Evolutionary conservation across 2,329 filamentous ascomycete species (phyloP).

Genomic region (Apiospora hydei): DNA sequence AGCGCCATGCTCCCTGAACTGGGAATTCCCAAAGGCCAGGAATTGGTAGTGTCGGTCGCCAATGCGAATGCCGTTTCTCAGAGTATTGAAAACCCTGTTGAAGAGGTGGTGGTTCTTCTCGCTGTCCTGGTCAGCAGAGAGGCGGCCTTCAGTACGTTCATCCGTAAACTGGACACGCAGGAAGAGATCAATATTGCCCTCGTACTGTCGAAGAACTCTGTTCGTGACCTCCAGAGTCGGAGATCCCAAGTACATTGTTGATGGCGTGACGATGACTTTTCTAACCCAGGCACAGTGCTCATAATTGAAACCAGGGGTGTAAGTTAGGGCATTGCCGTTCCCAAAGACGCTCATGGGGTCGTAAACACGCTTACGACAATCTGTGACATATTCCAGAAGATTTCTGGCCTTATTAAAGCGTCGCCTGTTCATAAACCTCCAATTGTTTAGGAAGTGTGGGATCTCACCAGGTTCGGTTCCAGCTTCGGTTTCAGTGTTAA

Average conservation of each 20-base stretch:
- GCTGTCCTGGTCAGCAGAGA: constrained; percentile 61
- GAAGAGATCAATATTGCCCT: constrained; percentile 76
- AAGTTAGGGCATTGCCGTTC: constrained; percentile 56
- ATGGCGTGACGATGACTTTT: constrained; percentile 83
- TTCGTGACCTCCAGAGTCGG: constrained; percentile 89
- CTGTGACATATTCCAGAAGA: constrained; percentile 77
- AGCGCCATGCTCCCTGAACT: constrained; percentile 88
- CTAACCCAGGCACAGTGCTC: constrained; percentile 77
- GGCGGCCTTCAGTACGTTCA: constrained; percentile 70
- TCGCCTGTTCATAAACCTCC: constrained; percentile 25
- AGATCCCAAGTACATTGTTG: constrained; percentile 78
- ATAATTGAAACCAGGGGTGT: constrained; percentile 59
- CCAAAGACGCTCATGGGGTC: constrained; percentile 78
- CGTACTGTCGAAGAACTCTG: constrained; percentile 79
- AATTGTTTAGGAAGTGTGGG: constrained; percentile 27
- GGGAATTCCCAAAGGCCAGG: constrained; percentile 93
- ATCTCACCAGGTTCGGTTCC: not conserved
- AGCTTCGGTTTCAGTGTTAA: not conserved
- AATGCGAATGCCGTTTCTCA: constrained; percentile 81
- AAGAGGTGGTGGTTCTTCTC: constrained; percentile 74
- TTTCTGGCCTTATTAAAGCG: constrained; percentile 61
- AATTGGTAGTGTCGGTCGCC: constrained; percentile 87
- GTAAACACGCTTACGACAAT: constrained; percentile 66
- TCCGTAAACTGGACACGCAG: constrained; percentile 90
- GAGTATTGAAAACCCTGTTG: constrained; percentile 72